Evolutionary conservation across 2,329 filamentous ascomycete genomes (phyloP), one percentile per base, ranked within the genome.

Genomic region (Chaetomium sp.): DNA sequence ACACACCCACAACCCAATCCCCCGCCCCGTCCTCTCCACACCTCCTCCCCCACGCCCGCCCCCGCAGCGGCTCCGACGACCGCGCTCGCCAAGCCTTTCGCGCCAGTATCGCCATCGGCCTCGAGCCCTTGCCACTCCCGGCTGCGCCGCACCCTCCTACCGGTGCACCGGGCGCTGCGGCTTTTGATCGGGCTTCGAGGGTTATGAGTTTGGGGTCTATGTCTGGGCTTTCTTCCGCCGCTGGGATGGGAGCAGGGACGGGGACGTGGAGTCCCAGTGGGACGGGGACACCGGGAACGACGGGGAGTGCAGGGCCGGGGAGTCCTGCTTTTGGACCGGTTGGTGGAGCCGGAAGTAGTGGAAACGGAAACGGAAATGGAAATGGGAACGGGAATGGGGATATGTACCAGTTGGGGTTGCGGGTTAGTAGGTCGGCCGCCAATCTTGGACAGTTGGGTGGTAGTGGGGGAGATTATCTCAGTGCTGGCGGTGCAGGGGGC

Each of bases 71-170:
- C 2, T 9, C 59, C 7, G 55, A 58, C 53, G 61, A 58, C 49
- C 53, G 58, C 33, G 58, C 62, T 0, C 61, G 54, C 40, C 63
- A 63, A n/a, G 61, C 64, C 14, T 66, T 68, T 50, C 67, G 69
- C 14, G 65, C 69, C 12, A 71, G 69, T 58, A 67, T 72, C 10
- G 68, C 65, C 36, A 66, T 68, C 49, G 66, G 66, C 12, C 62
- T 72, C 36, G 70, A 72, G 58, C 70, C 70, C 5, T 62, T 72
- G 12, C 52, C 60, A 41, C 51, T 41, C 54, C 60, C 49, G 54
- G 32, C 60, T 35, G 51, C 37, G 53, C 58, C 49, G 55, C 59
- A 41, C 19, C 19, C 19, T 27, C 19, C 19, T 2, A 27, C 19
- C 3, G 19, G 19, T 27, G 19, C 19, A 27, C 19, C 19, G 19